These are phyloP conservation scores for Epichloe sibirici DNA, from an alignment of 2,329 filamentous ascomycete species.

Conservation along the genomic window DNA sequence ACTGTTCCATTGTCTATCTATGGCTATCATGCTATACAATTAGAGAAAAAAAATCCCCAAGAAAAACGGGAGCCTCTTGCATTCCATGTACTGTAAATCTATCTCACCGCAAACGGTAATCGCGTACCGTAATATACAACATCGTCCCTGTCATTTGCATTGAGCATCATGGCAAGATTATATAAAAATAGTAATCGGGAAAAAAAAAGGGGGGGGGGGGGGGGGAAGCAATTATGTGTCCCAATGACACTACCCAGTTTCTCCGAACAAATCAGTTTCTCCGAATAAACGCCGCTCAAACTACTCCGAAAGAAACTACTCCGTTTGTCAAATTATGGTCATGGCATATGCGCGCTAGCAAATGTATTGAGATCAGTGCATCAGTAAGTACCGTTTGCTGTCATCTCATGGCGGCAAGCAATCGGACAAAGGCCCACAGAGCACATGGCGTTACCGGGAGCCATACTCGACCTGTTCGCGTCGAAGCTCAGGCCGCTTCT, in stretches of 20 bases:
- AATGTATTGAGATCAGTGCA: background rate
- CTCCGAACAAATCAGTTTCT: constrained; percentile 3
- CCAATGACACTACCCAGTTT: background rate
- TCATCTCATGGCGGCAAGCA: background rate
- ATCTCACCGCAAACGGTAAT: background rate
- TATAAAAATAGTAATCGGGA: background rate
- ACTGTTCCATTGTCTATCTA: constrained; percentile 1
- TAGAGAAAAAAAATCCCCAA: no score
- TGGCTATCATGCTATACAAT: constrained; percentile 5
- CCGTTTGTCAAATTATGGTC: background rate
- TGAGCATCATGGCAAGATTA: constrained; percentile 3
- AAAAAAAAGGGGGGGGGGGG: background rate
- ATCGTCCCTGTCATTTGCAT: background rate
- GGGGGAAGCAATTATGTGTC: background rate
- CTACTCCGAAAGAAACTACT: background rate
- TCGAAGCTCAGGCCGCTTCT: background rate
- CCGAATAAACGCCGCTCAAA: constrained; percentile 5
- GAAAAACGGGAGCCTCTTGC: background rate
- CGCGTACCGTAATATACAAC: constrained; percentile 5
- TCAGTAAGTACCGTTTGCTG: background rate
- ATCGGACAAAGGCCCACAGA: no score
- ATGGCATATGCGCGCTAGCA: constrained; percentile 1
- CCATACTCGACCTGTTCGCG: background rate
- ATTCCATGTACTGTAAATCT: background rate
- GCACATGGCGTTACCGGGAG: background rate